Conservation (phyloP, 1,139 yeast genomes). For the Geotrichum histeridarum region DNA sequence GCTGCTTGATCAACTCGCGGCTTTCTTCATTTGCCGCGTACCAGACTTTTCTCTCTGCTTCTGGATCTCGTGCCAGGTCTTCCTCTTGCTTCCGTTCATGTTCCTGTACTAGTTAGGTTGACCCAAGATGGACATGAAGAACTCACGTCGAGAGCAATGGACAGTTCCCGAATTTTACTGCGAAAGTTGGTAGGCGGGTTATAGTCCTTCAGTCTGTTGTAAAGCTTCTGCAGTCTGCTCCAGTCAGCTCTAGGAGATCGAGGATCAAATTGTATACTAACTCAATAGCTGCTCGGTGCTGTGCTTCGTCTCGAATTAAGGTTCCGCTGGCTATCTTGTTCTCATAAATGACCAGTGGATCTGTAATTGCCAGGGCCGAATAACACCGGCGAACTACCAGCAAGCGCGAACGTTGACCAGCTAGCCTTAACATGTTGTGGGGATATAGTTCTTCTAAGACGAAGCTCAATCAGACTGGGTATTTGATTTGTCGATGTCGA, state of each 20-base stretch:
- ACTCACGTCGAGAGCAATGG: conserved; percentile 26
- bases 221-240: conserved; percentile 49
- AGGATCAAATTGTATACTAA: conserved; percentile 9
- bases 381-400: background rate
- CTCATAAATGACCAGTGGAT: conserved; percentile 57
- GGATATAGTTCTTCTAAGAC: background rate
- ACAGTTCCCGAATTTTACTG: conserved; percentile 39
- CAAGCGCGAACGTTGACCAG: background rate
- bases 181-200: conserved; percentile 51
- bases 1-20: conserved; percentile 43
- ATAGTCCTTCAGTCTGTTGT: conserved; percentile 56
- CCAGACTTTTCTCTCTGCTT: conserved; percentile 24
- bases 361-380: conserved; percentile 47
- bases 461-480: background rate
- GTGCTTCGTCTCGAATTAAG: conserved; percentile 52
- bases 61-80: conserved; percentile 16
- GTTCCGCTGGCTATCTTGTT: conserved; percentile 49
- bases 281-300: conserved; percentile 59
- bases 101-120: conserved; percentile 9
- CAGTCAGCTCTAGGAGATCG: background rate
- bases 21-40: conserved; percentile 26
- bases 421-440: conserved; percentile 9
- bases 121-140: conserved; percentile 17
- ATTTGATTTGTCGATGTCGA: background rate
- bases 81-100: conserved; percentile 18